Conservation (phyloP, 495 filamentous ascomycete species). For the Aspergillus indologenus region DNA sequence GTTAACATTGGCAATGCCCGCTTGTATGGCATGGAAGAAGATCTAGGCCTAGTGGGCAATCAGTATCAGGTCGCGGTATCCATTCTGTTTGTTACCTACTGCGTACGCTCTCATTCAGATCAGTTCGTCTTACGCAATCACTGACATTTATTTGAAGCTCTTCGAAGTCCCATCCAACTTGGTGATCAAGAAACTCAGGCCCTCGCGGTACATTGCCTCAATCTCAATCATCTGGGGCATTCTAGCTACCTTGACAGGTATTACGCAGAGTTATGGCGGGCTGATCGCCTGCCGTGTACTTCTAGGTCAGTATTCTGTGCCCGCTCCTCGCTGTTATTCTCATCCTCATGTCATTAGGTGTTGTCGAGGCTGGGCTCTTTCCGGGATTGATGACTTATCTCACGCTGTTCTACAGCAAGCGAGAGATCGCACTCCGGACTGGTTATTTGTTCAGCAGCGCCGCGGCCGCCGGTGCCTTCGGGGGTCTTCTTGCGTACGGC, state of each 20-base stretch:
- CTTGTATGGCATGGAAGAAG: conserved; percentile 65
- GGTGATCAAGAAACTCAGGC: conserved; percentile 75
- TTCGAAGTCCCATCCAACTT: conserved; percentile 61
- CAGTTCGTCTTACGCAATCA: background rate
- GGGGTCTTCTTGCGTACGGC: conserved; percentile 70
- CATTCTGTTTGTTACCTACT: conserved; percentile 70
- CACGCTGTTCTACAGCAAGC: conserved; percentile 71
- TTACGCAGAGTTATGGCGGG: conserved; percentile 56
- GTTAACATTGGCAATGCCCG: conserved; percentile 79
- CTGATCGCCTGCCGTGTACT: conserved; percentile 54
- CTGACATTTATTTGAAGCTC: conserved; percentile 21
- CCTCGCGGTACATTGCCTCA: conserved; percentile 64
- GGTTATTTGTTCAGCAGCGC: conserved; percentile 75
- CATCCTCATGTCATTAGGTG: conserved; percentile 15
- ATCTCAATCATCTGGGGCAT: conserved; percentile 66
- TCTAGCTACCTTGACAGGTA: conserved; percentile 65
- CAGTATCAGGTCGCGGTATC: conserved; percentile 70
- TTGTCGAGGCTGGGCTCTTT: conserved; percentile 55
- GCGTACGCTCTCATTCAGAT: conserved; percentile 32
- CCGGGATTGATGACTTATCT: conserved; percentile 64
- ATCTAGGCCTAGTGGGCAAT: conserved; percentile 57
- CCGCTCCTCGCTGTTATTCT: background rate
- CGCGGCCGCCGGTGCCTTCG: conserved; percentile 71
- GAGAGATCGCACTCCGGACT: conserved; percentile 69
- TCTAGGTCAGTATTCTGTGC: conserved; percentile 32